Percentiles rank a stretch among this genome's conserved stretches.
phyloP scores from a whole-genome alignment of 2,329 filamentous ascomycete genomes.

The Colletotrichum gloeosporioides region DNA sequence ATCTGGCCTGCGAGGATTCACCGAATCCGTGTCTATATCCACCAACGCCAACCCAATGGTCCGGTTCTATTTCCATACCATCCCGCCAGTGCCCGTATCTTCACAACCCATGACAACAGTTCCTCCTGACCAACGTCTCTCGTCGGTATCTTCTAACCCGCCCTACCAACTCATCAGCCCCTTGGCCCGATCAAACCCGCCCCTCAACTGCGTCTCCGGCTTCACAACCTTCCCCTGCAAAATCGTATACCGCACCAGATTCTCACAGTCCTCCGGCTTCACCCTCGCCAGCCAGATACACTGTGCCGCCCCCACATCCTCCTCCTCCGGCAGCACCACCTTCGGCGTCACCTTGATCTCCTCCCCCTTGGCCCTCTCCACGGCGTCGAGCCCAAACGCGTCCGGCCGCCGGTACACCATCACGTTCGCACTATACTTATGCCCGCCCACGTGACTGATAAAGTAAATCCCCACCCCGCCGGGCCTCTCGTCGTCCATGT shows the following conservation, averaged over 20 bases:
- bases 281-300: slow-evolving; percentile 93
- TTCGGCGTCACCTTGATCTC: slow-evolving; percentile 36
- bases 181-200: slow-evolving; percentile 85
- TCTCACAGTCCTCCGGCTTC: slow-evolving; percentile 88
- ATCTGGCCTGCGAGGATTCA: not conserved
- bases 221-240: slow-evolving; percentile 95
- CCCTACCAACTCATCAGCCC: slow-evolving; percentile 85
- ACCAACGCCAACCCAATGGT: not conserved
- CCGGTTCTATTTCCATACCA: not conserved
- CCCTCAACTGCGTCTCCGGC: slow-evolving; percentile 82
- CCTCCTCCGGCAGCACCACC: slow-evolving; percentile 38
- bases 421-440: slow-evolving; percentile 95
- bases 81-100: not conserved
- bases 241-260: slow-evolving; percentile 86
- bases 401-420: slow-evolving; percentile 81
- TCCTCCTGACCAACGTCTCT: not conserved
- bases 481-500: slow-evolving; percentile 85
- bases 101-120: not conserved
- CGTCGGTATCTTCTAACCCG: too few relatives aligned
- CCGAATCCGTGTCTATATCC: not conserved
- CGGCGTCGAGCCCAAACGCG: slow-evolving; percentile 58
- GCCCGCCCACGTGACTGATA: slow-evolving; percentile 93
- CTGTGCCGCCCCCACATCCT: slow-evolving; percentile 72
- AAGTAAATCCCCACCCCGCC: slow-evolving; percentile 97
- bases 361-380: slow-evolving; percentile 40